These are phyloP conservation scores for Rhizophlyctis rosea DNA, from an alignment of 192 early-diverging fungal species.

Conservation along the genomic window DNA sequence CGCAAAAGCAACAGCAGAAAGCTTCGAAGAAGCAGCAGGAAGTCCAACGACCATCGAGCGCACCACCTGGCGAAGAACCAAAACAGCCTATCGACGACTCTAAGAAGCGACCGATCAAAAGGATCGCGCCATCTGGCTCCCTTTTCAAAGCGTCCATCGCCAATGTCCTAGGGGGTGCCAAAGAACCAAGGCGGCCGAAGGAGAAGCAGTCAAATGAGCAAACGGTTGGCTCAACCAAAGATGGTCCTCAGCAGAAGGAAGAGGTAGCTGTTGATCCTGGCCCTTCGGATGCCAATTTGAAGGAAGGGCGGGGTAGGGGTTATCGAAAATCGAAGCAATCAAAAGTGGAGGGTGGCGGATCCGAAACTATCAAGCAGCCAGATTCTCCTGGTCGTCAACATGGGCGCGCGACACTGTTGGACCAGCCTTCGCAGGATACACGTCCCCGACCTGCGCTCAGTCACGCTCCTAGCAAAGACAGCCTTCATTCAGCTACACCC, in stretches of 20 bases:
- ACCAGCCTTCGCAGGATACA: no score
- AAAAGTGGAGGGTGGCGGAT: neutral
- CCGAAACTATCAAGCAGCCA: neutral
- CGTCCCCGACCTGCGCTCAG: no score
- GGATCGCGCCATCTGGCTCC: slow-evolving; percentile 10
- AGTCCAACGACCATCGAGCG: neutral
- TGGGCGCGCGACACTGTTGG: no score
- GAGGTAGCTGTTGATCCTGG: neutral
- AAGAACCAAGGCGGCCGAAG: slow-evolving; percentile 9
- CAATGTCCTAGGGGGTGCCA: slow-evolving; percentile 8
- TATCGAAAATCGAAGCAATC: neutral
- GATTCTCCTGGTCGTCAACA: no score
- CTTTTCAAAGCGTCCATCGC: slow-evolving; percentile 23
- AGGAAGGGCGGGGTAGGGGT: slow-evolving; percentile 7
- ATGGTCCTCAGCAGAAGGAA: neutral
- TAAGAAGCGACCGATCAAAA: neutral
- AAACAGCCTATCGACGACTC: neutral
- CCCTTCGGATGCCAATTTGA: slow-evolving; percentile 10
- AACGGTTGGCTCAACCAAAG: neutral
- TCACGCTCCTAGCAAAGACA: no score
- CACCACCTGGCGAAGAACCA: neutral
- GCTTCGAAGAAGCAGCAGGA: neutral
- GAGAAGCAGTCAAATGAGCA: slow-evolving; percentile 8
- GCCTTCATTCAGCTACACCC: no score
- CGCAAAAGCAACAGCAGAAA: neutral